phyloP scores from a whole-genome alignment of 257 asterid genomes.

The Oldenlandia corymbosa region DNA sequence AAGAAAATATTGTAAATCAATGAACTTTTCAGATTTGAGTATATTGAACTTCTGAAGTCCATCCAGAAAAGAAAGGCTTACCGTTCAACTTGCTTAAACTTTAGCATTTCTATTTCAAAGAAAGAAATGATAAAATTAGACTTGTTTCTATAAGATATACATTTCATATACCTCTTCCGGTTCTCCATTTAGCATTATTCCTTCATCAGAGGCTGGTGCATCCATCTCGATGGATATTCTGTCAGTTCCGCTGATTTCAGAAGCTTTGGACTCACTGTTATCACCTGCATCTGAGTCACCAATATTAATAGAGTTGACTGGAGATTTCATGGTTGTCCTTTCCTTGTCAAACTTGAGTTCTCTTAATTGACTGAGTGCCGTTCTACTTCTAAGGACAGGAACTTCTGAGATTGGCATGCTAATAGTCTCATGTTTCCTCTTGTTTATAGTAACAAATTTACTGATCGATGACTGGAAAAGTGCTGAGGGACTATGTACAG shows the following conservation, averaged over 20 bases:
- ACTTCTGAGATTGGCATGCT: conserved; percentile 68
- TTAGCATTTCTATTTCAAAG: neutral
- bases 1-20: conserved; percentile 18
- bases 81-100: neutral
- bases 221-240: conserved; percentile 5
- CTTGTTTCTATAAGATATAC: neutral
- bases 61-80: neutral
- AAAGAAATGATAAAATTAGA: neutral
- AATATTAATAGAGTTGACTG: conserved; percentile 22
- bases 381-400: conserved; percentile 77
- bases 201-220: neutral
- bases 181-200: conserved; percentile 19
- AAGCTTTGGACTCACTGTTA: conserved; percentile 25
- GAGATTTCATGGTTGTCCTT: conserved; percentile 29
- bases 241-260: conserved; percentile 31
- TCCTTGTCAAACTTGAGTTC: conserved; percentile 34
- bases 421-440: conserved; percentile 75
- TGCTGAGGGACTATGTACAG: conserved; percentile 27
- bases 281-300: conserved; percentile 30
- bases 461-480: conserved; percentile 63
- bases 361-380: conserved; percentile 25
- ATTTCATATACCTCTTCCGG: conserved; percentile 37
- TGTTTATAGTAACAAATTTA: conserved; percentile 58
- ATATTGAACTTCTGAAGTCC: neutral
- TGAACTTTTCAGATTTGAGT: conserved; percentile 2